These are phyloP conservation scores for Hebeloma cylindrosporum DNA, from an alignment of 768 basidiomycete species.

Conservation along the genomic window DNA sequence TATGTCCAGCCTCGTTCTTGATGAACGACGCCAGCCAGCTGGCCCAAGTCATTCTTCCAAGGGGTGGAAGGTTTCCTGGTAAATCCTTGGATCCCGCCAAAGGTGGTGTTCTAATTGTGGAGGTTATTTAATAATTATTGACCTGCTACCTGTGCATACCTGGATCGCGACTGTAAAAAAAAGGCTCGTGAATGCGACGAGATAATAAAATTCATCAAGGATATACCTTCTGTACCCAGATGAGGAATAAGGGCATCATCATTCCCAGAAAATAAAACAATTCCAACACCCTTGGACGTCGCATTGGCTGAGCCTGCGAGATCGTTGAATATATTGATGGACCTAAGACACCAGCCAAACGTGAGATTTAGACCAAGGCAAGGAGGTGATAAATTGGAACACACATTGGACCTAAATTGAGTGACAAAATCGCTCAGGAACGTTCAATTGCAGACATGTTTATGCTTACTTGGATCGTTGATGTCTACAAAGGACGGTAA, in stretches of 20 bases:
- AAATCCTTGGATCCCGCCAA: slow-evolving; percentile 76
- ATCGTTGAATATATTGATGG: slow-evolving; percentile 63
- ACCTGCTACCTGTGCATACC: slow-evolving; percentile 35
- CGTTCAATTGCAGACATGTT: not conserved
- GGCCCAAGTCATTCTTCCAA: slow-evolving; percentile 59
- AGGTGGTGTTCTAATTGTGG: slow-evolving; percentile 64
- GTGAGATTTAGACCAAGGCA: not conserved
- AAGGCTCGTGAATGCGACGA: slow-evolving; percentile 2
- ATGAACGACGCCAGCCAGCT: slow-evolving; percentile 67
- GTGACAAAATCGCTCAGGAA: not conserved
- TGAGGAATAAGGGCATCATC: slow-evolving; percentile 68
- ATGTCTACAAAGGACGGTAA: slow-evolving; percentile 9
- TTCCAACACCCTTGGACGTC: slow-evolving; percentile 45
- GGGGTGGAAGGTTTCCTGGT: slow-evolving; percentile 65
- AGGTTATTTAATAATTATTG: too few relatives aligned
- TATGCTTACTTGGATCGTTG: slow-evolving; percentile 36
- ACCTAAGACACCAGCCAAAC: slow-evolving; percentile 32
- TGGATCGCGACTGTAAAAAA: slow-evolving; percentile 53
- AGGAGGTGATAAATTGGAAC: not conserved
- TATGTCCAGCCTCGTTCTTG: slow-evolving; percentile 73
- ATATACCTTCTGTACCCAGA: slow-evolving; percentile 59
- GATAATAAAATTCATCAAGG: not conserved
- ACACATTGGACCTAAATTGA: slow-evolving; percentile 17
- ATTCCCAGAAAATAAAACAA: slow-evolving; percentile 69
- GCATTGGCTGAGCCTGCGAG: slow-evolving; percentile 71